A percentile compares a stretch with the other conserved stretches of the same genome.
phyloP scores from a whole-genome alignment of 129 eudicot species.

The Pseudognaphalium luteoalbum region DNA sequence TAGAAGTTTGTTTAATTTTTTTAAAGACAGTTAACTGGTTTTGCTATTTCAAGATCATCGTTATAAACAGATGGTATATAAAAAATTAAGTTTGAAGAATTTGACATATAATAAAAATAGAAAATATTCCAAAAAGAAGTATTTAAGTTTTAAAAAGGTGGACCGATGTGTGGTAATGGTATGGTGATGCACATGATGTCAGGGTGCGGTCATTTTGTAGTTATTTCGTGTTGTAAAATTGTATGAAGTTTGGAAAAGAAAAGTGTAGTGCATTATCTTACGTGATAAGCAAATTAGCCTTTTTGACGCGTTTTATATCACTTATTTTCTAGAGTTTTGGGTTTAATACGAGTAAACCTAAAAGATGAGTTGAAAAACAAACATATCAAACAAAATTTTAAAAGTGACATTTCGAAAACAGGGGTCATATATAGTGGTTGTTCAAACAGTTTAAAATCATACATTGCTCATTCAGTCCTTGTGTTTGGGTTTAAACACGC shows the following conservation, averaged over 20 bases:
- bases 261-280: not conserved
- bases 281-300: not conserved
- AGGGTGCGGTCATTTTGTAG: constrained; percentile 5
- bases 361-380: no score
- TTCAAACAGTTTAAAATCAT: no score
- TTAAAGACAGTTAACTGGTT: not conserved
- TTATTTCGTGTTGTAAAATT: constrained; percentile 7
- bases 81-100: not conserved
- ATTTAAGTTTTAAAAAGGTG: constrained; percentile 6
- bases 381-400: no score
- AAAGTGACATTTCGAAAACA: no score
- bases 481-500: no score
- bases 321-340: not conserved
- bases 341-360: no score
- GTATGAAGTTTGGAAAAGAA: not conserved
- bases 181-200: constrained; percentile 13
- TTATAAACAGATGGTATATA: not conserved
- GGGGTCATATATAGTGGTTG: no score
- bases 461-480: no score
- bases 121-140: not conserved
- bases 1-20: not conserved
- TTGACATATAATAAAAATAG: not conserved
- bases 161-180: not conserved
- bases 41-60: not conserved
- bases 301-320: not conserved